A percentile compares a stretch with the other conserved stretches of the same genome.
These are phyloP conservation scores for Aspergillus brunneoviolaceus DNA, from an alignment of 2,329 filamentous ascomycete genomes.

Conservation along the genomic window DNA sequence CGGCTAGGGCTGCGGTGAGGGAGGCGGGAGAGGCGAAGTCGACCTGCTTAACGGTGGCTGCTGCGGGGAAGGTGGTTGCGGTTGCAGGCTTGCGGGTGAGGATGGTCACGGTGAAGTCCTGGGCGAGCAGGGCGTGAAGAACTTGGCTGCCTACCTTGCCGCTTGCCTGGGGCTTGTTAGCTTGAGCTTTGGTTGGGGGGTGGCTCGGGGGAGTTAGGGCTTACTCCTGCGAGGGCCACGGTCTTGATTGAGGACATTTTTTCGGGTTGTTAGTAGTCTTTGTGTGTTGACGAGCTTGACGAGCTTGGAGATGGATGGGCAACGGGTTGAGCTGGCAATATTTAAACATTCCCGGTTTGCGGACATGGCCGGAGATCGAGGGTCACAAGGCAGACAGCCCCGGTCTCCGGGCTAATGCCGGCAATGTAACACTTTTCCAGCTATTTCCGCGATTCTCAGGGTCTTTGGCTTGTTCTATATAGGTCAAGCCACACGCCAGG, in stretches of 20 bases:
- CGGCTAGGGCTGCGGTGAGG: neutral
- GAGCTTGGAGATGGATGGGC: too few species aligned
- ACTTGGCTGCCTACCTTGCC: neutral
- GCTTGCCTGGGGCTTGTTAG: neutral
- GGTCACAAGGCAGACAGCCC: neutral
- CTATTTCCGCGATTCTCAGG: too few species aligned
- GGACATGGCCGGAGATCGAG: neutral
- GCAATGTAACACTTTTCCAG: too few species aligned
- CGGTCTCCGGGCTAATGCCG: neutral
- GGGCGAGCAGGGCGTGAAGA: constrained; percentile 12
- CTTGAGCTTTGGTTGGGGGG: neutral
- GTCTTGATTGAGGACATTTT: neutral
- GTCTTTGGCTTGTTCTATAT: too few species aligned
- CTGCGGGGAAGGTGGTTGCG: constrained; percentile 10
- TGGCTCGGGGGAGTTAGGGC: neutral
- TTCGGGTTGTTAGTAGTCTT: too few species aligned
- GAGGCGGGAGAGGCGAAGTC: neutral
- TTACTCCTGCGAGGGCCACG: neutral
- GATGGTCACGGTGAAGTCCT: constrained; percentile 18
- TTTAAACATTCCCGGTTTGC: too few species aligned
- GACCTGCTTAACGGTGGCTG: constrained; percentile 7
- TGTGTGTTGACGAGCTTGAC: too few species aligned
- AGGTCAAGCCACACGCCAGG: too few species aligned
- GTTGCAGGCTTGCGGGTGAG: constrained; percentile 13
- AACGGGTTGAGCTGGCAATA: too few species aligned